Evolutionary conservation across 257 asterid genomes (phyloP).

Genomic region (Solanum medicagineum): DNA sequence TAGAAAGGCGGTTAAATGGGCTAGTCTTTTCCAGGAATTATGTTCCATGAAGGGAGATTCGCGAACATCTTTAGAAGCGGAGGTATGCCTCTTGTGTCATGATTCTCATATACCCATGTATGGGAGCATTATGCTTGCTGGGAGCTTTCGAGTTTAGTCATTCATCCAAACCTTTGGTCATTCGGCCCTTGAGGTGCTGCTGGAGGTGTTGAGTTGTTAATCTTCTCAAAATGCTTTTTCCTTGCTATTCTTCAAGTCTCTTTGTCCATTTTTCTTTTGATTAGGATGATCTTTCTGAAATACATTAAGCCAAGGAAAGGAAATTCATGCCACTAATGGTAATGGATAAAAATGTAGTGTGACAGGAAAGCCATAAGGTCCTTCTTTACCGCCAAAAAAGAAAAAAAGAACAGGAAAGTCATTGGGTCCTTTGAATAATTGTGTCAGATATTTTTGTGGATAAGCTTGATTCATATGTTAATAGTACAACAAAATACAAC

Average conservation of each 20-base stretch:
- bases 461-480: neutral
- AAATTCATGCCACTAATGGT: neutral
- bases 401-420: neutral
- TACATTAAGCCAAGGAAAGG: neutral
- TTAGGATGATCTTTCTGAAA: neutral
- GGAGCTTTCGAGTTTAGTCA: neutral
- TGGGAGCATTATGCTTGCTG: neutral
- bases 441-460: neutral
- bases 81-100: conserved; percentile 30
- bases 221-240: neutral
- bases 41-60: conserved; percentile 83
- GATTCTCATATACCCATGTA: neutral
- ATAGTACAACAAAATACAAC: neutral
- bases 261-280: neutral
- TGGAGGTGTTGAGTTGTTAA: neutral
- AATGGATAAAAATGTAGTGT: neutral
- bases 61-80: conserved; percentile 92
- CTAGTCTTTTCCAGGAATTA: conserved; percentile 71
- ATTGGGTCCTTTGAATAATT: neutral
- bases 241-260: neutral
- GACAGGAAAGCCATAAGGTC: neutral
- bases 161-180: neutral
- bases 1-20: conserved; percentile 93
- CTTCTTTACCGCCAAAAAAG: neutral
- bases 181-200: neutral